Base-by-base conservation (phyloP, 2,329 filamentous ascomycete species). In the Alternaria incomplexa region DNA sequence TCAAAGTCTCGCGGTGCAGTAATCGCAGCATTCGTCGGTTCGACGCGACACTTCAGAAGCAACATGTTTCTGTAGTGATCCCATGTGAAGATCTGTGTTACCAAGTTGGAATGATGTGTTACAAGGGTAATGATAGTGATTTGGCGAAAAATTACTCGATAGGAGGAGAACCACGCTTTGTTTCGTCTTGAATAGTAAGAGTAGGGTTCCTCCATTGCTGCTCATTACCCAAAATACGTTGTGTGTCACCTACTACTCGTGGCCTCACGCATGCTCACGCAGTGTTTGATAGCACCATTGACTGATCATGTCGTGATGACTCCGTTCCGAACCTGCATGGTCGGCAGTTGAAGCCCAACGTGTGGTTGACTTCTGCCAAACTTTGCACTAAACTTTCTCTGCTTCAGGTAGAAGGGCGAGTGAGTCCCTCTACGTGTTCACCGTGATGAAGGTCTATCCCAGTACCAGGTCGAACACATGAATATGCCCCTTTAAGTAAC, bases 401-500 rank as follows among this genome's bases (percentile, higher is more conserved):
- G 13, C 28, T 7, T 52, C 13, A 20, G 13, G 5, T 9, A 52
- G 30, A 36, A 23, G 48, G 13, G 48, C 48, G 48, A 52, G 30
- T 32, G 48, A 52, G 30, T 25, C 48, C 30, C 48, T 20, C 32
- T 40, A 52, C 13, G 48, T 52, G 48, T n/a, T 52, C 48, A 30
- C 48, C 30, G 22, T 32, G 30, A 52, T n/a, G 30, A 25, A 52
- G 15, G 28, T 36, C 30, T 6, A 52, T 52, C 28, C 48, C 30
- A 40, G 40, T 40, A 36, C 56, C 56, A 53, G 26, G 20, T 58
- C 56, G 8, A 22, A 36, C 36, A 26, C 17, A 28, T 20, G 50
- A 68, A 67, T 43, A 51, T 68, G 15, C 68, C 65, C 62, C 65
- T 69, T 72, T 62, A n/a, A 65, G 70, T 69, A 72, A 64, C 50